Evolutionary conservation across 2,329 filamentous ascomycete genomes (phyloP).

Genomic region (Aspergillus nomiae): DNA sequence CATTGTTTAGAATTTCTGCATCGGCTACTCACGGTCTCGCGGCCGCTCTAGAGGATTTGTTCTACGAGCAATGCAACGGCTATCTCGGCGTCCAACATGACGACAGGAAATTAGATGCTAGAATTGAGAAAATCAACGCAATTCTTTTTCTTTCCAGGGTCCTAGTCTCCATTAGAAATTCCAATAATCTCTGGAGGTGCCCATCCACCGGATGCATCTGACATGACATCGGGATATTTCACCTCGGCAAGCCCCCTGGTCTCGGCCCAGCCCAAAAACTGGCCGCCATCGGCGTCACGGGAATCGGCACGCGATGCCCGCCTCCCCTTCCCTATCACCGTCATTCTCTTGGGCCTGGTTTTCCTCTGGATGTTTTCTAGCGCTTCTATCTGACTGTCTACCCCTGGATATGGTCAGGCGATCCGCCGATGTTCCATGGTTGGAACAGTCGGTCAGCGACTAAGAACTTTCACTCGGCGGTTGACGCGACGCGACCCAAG

Average conservation of each 20-base stretch:
- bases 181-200: background rate
- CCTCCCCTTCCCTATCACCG: background rate
- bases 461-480: background rate
- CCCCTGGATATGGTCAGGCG: background rate
- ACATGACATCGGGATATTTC: constrained; percentile 9
- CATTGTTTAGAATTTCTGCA: background rate
- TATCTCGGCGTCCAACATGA: background rate
- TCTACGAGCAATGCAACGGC: background rate
- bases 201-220: background rate
- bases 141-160: background rate
- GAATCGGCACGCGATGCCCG: constrained; percentile 24
- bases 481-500: background rate
- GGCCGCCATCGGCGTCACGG: constrained; percentile 18
- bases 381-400: background rate
- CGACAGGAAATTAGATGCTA: background rate
- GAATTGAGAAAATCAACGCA: background rate
- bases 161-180: background rate
- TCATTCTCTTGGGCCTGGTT: background rate
- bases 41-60: too few species aligned
- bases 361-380: background rate
- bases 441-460: constrained; percentile 2
- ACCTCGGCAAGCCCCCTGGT: constrained; percentile 5
- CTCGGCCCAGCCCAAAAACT: constrained; percentile 18
- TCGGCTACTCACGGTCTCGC: background rate
- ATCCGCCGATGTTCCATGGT: constrained; percentile 11